Percentiles rank a stretch among this genome's conserved stretches.
phyloP scores from a whole-genome alignment of 108 stramenopile species.

The Cyclotella kingstonii region DNA sequence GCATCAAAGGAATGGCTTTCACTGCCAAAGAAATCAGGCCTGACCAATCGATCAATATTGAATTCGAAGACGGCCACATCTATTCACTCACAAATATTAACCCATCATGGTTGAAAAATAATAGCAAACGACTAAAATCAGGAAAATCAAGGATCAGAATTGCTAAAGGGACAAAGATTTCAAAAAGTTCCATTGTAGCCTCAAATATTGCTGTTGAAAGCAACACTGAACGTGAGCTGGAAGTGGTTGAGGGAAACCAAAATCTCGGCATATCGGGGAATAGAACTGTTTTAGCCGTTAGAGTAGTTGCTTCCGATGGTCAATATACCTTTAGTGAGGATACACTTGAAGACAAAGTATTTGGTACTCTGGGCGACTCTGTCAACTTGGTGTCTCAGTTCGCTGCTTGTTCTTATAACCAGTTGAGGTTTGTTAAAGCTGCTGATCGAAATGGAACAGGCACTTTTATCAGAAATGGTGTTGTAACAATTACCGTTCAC shows the following conservation, averaged over 20 bases:
- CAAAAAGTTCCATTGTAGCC: too few relatives aligned
- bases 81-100: too few relatives aligned
- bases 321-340: not conserved
- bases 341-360: constrained; percentile 22
- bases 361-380: constrained; percentile 27
- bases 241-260: too few relatives aligned
- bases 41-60: not conserved
- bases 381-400: constrained; percentile 25
- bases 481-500: constrained; percentile 4
- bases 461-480: not conserved
- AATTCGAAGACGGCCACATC: too few relatives aligned
- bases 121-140: too few relatives aligned
- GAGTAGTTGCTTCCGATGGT: constrained; percentile 11
- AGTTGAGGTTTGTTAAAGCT: constrained; percentile 9
- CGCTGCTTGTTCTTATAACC: constrained; percentile 17
- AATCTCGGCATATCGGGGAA: not conserved
- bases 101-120: too few relatives aligned
- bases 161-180: too few relatives aligned
- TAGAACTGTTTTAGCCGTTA: constrained; percentile 12
- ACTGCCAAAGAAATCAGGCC: not conserved
- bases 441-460: too few relatives aligned
- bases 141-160: too few relatives aligned
- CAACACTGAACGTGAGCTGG: too few relatives aligned
- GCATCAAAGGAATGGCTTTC: not conserved
- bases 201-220: too few relatives aligned